These are phyloP conservation scores for Emmonsia crescens DNA, from an alignment of 2,329 filamentous ascomycete species.

Conservation along the genomic window DNA sequence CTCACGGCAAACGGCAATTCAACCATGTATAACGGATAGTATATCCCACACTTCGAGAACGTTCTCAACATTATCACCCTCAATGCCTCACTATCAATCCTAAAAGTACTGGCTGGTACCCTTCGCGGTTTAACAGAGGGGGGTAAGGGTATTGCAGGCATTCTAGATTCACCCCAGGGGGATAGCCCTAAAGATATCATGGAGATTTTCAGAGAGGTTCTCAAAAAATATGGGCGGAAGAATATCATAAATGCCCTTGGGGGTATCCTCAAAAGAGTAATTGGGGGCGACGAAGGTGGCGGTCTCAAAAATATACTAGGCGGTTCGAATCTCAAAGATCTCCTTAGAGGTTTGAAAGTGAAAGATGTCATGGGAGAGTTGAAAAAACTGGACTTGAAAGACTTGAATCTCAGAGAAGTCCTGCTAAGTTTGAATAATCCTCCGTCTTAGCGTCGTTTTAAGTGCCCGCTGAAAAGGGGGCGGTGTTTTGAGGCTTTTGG, in stretches of 20 bases:
- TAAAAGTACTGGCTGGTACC: conserved; percentile 28
- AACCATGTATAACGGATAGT: conserved; percentile 33
- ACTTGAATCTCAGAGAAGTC: not conserved
- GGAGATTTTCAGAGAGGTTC: not conserved
- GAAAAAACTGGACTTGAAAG: not conserved
- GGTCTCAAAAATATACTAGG: not conserved
- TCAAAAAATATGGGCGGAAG: not conserved
- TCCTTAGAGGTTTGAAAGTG: not conserved
- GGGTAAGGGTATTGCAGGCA: not conserved
- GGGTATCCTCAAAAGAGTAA: not conserved
- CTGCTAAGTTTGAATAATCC: not conserved
- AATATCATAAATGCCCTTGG: not conserved
- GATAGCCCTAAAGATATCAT: not conserved
- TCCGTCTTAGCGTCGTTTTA: not conserved
- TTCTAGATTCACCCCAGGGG: not conserved
- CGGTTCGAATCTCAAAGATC: not conserved
- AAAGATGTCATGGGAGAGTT: not conserved
- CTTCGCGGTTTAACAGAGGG: not conserved
- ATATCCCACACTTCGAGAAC: conserved; percentile 36
- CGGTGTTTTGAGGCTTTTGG: not conserved
- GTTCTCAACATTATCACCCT: conserved; percentile 34
- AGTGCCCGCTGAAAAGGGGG: not conserved
- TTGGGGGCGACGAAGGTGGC: not conserved
- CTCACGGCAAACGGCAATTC: conserved; percentile 35
- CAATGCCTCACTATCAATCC: conserved; percentile 27